Evolutionary conservation across 2,329 filamentous ascomycete genomes (phyloP), one percentile per base, ranked within the genome.

Genomic region (Ophiocordyceps sinensis): DNA sequence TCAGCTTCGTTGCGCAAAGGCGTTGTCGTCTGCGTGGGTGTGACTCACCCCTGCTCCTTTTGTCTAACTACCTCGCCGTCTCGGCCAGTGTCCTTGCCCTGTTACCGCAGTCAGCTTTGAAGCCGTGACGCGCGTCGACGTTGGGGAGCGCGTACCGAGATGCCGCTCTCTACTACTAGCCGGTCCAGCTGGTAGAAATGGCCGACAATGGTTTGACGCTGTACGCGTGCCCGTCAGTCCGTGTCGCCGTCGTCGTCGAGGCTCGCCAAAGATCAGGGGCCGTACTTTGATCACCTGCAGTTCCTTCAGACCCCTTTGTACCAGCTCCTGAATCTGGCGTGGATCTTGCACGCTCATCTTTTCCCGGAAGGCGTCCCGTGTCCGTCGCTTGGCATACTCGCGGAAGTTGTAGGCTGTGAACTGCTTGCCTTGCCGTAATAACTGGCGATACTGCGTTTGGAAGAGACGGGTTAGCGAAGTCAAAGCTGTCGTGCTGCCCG

Each of bases 341-440:
- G 77, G 71, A 56, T 95, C 91, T 37, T 75, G 66, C 53, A 86
- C 81, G 42, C 63, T 59, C 61, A 77, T 73, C 62, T 93, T 74
- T 60, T 94, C 86, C 53, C 82, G 76, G 63, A 96, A 98, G 5
- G 85, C 81, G 68, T 96, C 91, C 59, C 75, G 76, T 59, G 91
- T 94, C 62, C 89, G 77, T 57, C 91, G 81, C 64, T 80, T 83
- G 41, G 91, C 88, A 64, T 98, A 98, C 62, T 95, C 89, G 65
- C 91, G 79, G 73, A 95, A 98, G 67, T 96, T 98, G 71, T 96
- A 98, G 51, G 83, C 78, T 47, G 86, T 77, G 63, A 98, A 96
- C 57, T 94, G 84, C 46, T 74, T 72, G 47, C 86, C 79, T 61
- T 91, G 83, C 52, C 88, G 83, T 54, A 96, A 71, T 53, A 98